phyloP scores from a whole-genome alignment of 257 asterid genomes.

The Solanum megistacrolobum region DNA sequence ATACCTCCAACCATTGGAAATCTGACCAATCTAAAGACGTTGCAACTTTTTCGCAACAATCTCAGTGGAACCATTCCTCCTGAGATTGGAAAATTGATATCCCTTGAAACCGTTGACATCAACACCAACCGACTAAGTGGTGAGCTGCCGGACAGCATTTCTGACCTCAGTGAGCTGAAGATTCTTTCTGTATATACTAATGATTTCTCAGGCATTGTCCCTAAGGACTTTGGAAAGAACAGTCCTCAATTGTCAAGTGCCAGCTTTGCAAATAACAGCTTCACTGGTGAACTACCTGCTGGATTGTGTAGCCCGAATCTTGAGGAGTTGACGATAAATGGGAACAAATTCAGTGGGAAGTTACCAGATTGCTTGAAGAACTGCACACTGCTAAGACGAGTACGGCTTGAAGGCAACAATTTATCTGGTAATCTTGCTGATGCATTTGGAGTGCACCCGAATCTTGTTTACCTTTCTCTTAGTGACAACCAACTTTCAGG shows the following conservation, averaged over 20 bases:
- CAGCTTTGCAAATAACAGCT: conserved; percentile 50
- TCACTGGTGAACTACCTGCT: conserved; percentile 63
- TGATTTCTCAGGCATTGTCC: conserved; percentile 47
- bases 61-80: conserved; percentile 55
- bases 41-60: conserved; percentile 45
- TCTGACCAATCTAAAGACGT: conserved; percentile 26
- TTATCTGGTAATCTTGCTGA: conserved; percentile 53
- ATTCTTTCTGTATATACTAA: conserved; percentile 31
- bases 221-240: conserved; percentile 45
- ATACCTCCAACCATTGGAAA: conserved; percentile 51
- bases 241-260: conserved; percentile 27
- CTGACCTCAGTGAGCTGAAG: conserved; percentile 30
- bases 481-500: conserved; percentile 50
- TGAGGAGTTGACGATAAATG: conserved; percentile 34
- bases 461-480: conserved; percentile 37
- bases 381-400: conserved; percentile 36
- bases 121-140: conserved; percentile 47
- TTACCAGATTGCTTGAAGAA: conserved; percentile 61
- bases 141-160: conserved; percentile 43
- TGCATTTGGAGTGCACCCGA: conserved; percentile 51
- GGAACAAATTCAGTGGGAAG: conserved; percentile 51
- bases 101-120: conserved; percentile 28
- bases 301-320: conserved; percentile 44
- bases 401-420: conserved; percentile 52
- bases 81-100: conserved; percentile 35